A percentile compares a stretch with the other conserved stretches of the same genome.
phyloP scores from a whole-genome alignment of 345 rosid genomes.

The Theobroma cacao region DNA sequence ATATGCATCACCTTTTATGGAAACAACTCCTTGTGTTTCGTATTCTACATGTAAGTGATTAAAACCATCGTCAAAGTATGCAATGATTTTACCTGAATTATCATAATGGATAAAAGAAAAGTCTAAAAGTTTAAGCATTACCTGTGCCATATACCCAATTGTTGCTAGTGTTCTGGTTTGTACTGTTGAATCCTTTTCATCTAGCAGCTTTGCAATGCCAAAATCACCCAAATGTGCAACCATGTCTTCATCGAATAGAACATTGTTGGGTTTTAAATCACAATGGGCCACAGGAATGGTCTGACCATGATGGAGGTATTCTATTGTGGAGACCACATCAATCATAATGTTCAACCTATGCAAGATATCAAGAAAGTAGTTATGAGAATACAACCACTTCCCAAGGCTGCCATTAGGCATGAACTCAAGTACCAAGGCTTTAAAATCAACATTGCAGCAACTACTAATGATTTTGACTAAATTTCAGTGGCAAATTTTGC shows the following conservation, averaged over 20 bases:
- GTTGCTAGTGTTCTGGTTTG: constrained; percentile 12
- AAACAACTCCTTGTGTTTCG: not conserved
- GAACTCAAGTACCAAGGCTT: constrained; percentile 11
- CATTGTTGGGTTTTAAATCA: constrained; percentile 15
- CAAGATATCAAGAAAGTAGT: not conserved
- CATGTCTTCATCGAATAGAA: constrained; percentile 2
- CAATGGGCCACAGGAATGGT: constrained; percentile 2
- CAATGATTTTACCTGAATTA: no score
- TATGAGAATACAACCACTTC: constrained; percentile 6
- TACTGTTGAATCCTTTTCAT: not conserved
- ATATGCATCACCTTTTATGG: constrained; percentile 14
- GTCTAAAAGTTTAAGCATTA: not conserved
- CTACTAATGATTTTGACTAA: constrained; percentile 9
- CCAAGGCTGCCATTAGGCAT: constrained; percentile 18
- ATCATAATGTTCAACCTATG: constrained; percentile 17
- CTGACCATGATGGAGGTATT: not conserved
- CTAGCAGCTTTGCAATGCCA: not conserved
- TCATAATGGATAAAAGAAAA: not conserved
- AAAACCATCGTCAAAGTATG: not conserved
- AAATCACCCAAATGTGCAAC: constrained; percentile 10
- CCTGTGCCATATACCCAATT: constrained; percentile 17
- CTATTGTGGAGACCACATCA: constrained; percentile 11
- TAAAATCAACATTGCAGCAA: constrained; percentile 8
- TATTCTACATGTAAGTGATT: not conserved
- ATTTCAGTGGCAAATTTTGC: constrained; percentile 13